A percentile compares a stretch with the other conserved stretches of the same genome.
Conservation (phyloP, 1,284 basidiomycete genomes). For the Phenoliferia sp. region DNA sequence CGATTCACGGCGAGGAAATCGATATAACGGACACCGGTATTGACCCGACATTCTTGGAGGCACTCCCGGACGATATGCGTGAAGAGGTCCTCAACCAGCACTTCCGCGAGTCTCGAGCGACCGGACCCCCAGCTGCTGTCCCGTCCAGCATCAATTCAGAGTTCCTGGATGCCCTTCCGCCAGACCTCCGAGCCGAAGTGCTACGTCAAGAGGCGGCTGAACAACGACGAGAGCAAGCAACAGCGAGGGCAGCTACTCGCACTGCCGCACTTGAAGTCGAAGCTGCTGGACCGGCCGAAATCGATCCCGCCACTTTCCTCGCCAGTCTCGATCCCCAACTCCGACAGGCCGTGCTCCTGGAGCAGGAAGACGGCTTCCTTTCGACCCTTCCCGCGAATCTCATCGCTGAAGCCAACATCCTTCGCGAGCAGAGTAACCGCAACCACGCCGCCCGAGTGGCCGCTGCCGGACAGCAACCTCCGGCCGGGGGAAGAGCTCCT, state of each 20-base stretch:
- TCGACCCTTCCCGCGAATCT: conserved; percentile 73
- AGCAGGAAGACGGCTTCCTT: conserved; percentile 72
- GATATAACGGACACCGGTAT: conserved; percentile 99
- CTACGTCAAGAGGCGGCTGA: conserved; percentile 89
- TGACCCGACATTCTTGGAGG: conserved; percentile 95
- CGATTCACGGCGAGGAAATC: conserved; percentile 85
- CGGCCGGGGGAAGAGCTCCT: not conserved
- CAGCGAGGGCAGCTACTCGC: conserved; percentile 38
- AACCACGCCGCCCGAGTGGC: not conserved
- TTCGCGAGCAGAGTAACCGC: conserved; percentile 46
- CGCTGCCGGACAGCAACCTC: conserved; percentile 16
- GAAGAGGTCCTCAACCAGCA: conserved; percentile 98
- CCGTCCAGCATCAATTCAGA: conserved; percentile 85
- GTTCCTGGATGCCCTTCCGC: conserved; percentile 92
- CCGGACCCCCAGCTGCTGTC: conserved; percentile 55
- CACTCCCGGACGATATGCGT: conserved; percentile 95
- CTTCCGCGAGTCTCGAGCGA: conserved; percentile 68
- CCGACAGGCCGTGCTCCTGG: conserved; percentile 77
- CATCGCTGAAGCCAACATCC: conserved; percentile 70
- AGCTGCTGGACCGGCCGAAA: conserved; percentile 55
- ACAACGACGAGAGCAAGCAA: conserved; percentile 46
- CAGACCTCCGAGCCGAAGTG: conserved; percentile 93
- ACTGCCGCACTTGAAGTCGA: conserved; percentile 15
- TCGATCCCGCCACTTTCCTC: conserved; percentile 80
- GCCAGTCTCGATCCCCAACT: conserved; percentile 75